phyloP scores from a whole-genome alignment of 129 eudicot species.

The Tanacetum coccineum region DNA sequence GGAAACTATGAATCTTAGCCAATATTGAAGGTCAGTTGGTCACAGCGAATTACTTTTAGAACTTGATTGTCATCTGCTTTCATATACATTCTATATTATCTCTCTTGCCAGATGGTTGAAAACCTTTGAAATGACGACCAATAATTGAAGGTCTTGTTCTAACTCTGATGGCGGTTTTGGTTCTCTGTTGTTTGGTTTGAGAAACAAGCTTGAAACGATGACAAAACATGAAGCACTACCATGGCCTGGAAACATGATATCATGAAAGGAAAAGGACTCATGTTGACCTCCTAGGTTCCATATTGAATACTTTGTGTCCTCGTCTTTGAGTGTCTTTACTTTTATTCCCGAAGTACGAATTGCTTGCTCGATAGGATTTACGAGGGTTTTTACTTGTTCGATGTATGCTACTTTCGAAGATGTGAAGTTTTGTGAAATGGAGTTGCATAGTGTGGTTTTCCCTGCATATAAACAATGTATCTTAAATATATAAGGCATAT shows the following conservation, averaged over 20 bases:
- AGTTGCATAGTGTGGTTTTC: conserved; percentile 70
- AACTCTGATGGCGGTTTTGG: conserved; percentile 56
- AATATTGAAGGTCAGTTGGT: conserved; percentile 76
- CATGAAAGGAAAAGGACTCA: conserved; percentile 70
- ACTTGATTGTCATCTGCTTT: no score
- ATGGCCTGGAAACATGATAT: conserved; percentile 88
- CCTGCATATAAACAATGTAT: conserved; percentile 45
- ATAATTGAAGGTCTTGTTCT: conserved; percentile 78
- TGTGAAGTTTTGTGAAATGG: conserved; percentile 63
- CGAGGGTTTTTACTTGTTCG: conserved; percentile 61
- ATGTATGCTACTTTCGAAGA: conserved; percentile 63
- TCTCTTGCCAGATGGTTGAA: no score
- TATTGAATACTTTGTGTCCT: conserved; percentile 68
- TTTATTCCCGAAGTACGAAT: conserved; percentile 63
- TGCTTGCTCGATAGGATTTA: conserved; percentile 87
- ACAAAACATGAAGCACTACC: conserved; percentile 73
- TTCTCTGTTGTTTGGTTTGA: conserved; percentile 64
- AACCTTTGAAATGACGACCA: no score
- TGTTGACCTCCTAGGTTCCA: conserved; percentile 92
- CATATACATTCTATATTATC: no score
- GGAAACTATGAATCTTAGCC: conserved; percentile 91
- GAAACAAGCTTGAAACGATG: conserved; percentile 60
- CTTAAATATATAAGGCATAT: not conserved
- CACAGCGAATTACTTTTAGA: no score
- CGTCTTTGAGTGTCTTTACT: conserved; percentile 62